Base-by-base conservation (phyloP, 2,329 filamentous ascomycete species). In the Colletotrichum spinosum region DNA sequence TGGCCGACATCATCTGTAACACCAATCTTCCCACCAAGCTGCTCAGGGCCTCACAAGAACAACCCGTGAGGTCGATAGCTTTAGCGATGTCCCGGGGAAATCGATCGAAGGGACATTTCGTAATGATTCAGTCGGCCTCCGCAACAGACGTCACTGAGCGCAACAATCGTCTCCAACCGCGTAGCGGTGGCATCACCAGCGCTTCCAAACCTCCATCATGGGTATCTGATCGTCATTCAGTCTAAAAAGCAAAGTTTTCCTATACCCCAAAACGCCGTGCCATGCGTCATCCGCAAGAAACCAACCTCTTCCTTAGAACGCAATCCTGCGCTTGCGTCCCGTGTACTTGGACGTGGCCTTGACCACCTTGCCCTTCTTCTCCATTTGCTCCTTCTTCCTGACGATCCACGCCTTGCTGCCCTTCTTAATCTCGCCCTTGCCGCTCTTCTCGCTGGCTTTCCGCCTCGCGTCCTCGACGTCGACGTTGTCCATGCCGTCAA, bases 301-400 rank as follows among this genome's bases (percentile, higher is more conserved):
- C 39, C 70, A 44, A 8, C 12, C 4, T 34, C 8, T 8, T 34
- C 11, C 70, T 38, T 77, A 97, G 76, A 97, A 97, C 38, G 89
- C 89, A 59, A 90, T 82, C 64, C 92, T 88, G 78, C 96, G 87
- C 82, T 94, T 97, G 72, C 96, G 85, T 37, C 95, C 96, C 0
- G 95, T 98, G 77, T 97, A 99, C 79, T 97, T 98, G 55, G 92
- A 97, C 60, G 86, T 93, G 1, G 89, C 82, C 83, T 98, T 98
- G 71, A 98, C 95, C 35, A 98, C 86, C 83, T 96, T 97, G 50
- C 96, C 96, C 79, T 97, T 97, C 68, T 88, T 86, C 79, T 97
- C 92, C 92, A 97, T 96, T 81, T 97, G 93, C 70, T 93, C 91
- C 82, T 96, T 97, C 77, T 95, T 96, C 78, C 88, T 88, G 76